Evolutionary conservation across 257 asterid genomes (phyloP), one percentile per base, ranked within the genome.

Genomic region (Penstemon eatonii): DNA sequence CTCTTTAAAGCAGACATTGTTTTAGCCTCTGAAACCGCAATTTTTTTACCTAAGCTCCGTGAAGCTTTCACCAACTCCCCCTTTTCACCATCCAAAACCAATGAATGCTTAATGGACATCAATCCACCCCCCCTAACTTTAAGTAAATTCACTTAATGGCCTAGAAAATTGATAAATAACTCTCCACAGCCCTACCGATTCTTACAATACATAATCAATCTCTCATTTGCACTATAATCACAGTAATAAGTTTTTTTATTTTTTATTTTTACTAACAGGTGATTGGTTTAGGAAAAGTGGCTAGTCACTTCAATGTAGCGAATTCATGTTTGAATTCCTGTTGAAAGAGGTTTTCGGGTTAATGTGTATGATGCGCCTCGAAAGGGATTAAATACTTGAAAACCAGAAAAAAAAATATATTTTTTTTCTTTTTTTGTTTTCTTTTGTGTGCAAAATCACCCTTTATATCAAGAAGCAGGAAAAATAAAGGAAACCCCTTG

Each of bases 1-100:
- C 91, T 89, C 84, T 86, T 91, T 80, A 89, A 79, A 49, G 96
- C 96, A 8, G 89, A 93, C 25, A 66, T 45, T 0, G 85, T 69
- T 75, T 89, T 91, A 11, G 74, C 82, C 67, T 71, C 91, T 4
- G 90, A 66, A 66, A 40, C 64, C 44, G 67, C 89, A 57, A 52
- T 56, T 73, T 70, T 83, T 68, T 81, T 88, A 66, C 72, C 85
- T 56, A 65, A 56, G 72, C 71, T 78, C 66, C 76, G 84, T 15
- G 78, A 73, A 41, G 80, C 72, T 78, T 82, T 82, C 74, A 80
- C 90, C 38, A 82, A 57, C 74, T 86, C 90, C 33, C 84, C 79
- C 71, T 60, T 82, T 67, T 88, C 88, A 71, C 78, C 70, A 74
- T 85, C 91, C 75, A 88, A 72, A 44, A 78, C 85, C 79, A 81